phyloP scores from a whole-genome alignment of 768 basidiomycete species.

The Chlorophyllum brunneum region DNA sequence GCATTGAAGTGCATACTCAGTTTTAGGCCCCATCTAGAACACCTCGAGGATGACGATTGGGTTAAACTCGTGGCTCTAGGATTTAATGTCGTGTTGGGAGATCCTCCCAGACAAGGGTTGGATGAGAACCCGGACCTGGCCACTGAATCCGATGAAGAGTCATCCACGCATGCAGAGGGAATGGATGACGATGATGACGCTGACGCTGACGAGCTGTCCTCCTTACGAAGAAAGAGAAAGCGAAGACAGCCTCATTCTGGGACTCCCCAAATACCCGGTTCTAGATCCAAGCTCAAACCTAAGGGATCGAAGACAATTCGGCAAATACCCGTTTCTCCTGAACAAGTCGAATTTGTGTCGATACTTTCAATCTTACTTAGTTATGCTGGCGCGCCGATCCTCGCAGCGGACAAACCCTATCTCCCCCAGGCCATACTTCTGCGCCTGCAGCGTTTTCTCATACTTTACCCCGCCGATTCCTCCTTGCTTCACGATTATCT shows the following conservation, averaged over 20 bases:
- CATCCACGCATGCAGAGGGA: constrained; percentile 29
- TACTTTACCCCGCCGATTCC: constrained; percentile 65
- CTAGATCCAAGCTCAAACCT: constrained; percentile 17
- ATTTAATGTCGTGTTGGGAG: constrained; percentile 76
- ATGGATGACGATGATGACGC: constrained; percentile 30
- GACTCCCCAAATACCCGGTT: constrained; percentile 17
- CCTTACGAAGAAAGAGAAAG: constrained; percentile 34
- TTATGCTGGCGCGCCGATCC: constrained; percentile 56
- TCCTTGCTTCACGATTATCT: constrained; percentile 79
- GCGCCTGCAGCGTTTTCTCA: constrained; percentile 52
- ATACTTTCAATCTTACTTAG: constrained; percentile 58
- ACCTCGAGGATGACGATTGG: constrained; percentile 66
- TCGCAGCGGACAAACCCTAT: constrained; percentile 30
- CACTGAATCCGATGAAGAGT: constrained; percentile 25
- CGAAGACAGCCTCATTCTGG: constrained; percentile 22
- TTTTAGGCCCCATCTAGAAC: constrained; percentile 76
- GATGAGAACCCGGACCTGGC: constrained; percentile 28
- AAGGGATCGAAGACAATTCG: constrained; percentile 19
- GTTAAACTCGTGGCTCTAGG: constrained; percentile 59
- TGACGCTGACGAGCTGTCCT: constrained; percentile 20
- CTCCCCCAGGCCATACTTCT: constrained; percentile 52
- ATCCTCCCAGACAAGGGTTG: constrained; percentile 38
- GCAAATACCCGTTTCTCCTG: constrained; percentile 36
- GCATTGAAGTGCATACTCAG: constrained; percentile 61
- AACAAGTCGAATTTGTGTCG: constrained; percentile 70